A percentile compares a stretch with the other conserved stretches of the same genome.
Conservation (phyloP, 2,329 filamentous ascomycete genomes). For the Daldinia eschscholtzii region DNA sequence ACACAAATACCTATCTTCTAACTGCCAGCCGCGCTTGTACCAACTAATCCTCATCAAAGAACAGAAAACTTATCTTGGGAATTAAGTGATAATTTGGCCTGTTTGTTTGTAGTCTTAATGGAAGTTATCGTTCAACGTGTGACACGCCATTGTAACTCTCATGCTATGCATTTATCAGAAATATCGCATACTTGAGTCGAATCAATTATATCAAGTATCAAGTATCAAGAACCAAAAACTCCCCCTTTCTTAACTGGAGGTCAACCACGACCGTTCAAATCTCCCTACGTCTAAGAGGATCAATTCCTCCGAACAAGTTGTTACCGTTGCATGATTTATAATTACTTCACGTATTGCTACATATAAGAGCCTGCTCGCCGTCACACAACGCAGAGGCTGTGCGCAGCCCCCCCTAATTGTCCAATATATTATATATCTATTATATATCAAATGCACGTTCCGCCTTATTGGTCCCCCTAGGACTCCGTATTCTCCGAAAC, state of each 20-base stretch:
- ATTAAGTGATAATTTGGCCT: background rate
- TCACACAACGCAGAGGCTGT: constrained; percentile 11
- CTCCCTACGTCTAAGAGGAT: background rate
- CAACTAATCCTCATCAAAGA: too few relatives aligned
- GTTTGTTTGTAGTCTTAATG: too few relatives aligned
- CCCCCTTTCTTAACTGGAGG: constrained; percentile 2
- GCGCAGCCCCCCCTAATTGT: constrained; percentile 5
- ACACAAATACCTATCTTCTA: background rate
- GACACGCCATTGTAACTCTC: background rate
- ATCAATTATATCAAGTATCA: background rate
- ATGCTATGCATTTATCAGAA: constrained; percentile 11
- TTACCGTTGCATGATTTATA: background rate
- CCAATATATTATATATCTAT: constrained; percentile 7
- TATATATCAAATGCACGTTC: background rate
- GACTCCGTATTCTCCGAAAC: constrained; percentile 9
- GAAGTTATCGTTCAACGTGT: background rate
- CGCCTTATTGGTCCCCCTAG: constrained; percentile 1
- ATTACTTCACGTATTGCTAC: background rate
- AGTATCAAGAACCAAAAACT: background rate
- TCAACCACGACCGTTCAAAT: background rate
- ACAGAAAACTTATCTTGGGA: background rate
- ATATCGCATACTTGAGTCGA: constrained; percentile 7
- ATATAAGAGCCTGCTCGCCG: constrained; percentile 1
- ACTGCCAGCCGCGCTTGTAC: too few relatives aligned
- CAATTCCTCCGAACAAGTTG: background rate